Evolutionary conservation across 148 eudicot genomes (phyloP), one percentile per base, ranked within the genome.

Genomic region (Vaccinium myrtillus): DNA sequence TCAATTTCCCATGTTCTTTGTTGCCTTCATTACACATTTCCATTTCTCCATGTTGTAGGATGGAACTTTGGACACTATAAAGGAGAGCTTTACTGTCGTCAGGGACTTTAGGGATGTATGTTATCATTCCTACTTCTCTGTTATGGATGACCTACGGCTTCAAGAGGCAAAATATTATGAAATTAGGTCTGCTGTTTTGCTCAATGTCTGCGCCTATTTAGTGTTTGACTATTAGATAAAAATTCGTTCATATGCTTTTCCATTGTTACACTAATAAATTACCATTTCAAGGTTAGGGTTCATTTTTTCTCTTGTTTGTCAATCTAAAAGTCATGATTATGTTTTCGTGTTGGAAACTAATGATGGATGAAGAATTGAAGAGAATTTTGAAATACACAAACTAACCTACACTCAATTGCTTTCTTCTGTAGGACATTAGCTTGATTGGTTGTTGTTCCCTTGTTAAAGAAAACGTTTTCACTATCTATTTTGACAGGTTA

Each of bases 61-160:
- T 90, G 99, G 99, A 88, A 94, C 97, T 85, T 91, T 91, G 95
- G 90, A 90, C 84, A 90, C 94, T 78, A 82, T 92, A 76, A 74
- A 86, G 80, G 90, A 93, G 43, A 89, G 98, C 84, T 87, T 90
- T 67, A 93, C 91, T 19, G 83, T 92, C 54, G 83, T 93, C 51
- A 88, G 94, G 80, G 99, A 96, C 85, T 92, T 91, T 65, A 13
- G 36, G 61, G 98, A 96, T 90, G 91, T 93, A n/a, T 94, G 98
- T 88, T 93, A 87, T 87, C 86, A 91, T 86, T 96, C 99, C 1
- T 96, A 94, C 91, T 94, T 96, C 76, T 93, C 99, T 23, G 70
- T 88, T 58, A 93, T 93, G 97, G 91, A 90, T 88, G 99, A 95
- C 50, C 82, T 94, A 30, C 87, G 90, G 71, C 36, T 15, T 80